Evolutionary conservation across 208 protist species (phyloP).

Genomic region (Leishmania aethiopica): DNA sequence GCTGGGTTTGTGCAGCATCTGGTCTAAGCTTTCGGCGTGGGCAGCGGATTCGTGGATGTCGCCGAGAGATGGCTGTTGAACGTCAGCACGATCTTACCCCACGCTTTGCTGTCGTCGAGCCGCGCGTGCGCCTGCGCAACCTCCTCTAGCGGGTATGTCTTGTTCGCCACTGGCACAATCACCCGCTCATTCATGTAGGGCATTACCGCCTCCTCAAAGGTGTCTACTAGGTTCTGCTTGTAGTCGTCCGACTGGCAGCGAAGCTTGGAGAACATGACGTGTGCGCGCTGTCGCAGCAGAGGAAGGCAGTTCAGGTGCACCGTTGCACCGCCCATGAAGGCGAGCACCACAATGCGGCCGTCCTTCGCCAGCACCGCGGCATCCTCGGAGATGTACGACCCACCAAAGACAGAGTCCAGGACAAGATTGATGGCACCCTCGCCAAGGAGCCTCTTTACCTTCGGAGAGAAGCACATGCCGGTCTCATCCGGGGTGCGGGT

Average conservation of each 20-base stretch:
- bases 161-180: constrained; percentile 66
- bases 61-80: constrained; percentile 24
- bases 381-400: constrained; percentile 72
- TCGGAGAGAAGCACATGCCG: constrained; percentile 68
- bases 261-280: constrained; percentile 76
- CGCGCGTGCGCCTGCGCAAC: constrained; percentile 62
- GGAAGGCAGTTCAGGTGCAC: constrained; percentile 67
- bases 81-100: constrained; percentile 75
- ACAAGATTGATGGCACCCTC: constrained; percentile 65
- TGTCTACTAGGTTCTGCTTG: constrained; percentile 55
- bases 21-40: background rate
- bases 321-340: constrained; percentile 63
- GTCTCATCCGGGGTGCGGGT: constrained; percentile 68
- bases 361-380: constrained; percentile 62
- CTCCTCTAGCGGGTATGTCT: constrained; percentile 70
- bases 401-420: constrained; percentile 81
- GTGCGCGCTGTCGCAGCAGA: constrained; percentile 62
- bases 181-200: constrained; percentile 55
- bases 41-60: background rate
- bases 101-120: constrained; percentile 58
- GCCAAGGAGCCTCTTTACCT: constrained; percentile 56
- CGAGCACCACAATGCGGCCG: constrained; percentile 67
- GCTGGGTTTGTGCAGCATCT: background rate
- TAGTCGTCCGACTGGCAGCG: constrained; percentile 62
- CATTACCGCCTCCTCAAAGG: constrained; percentile 64